Evolutionary conservation across 2,329 filamentous ascomycete genomes (phyloP).

Genomic region (Hysterium pulicare): DNA sequence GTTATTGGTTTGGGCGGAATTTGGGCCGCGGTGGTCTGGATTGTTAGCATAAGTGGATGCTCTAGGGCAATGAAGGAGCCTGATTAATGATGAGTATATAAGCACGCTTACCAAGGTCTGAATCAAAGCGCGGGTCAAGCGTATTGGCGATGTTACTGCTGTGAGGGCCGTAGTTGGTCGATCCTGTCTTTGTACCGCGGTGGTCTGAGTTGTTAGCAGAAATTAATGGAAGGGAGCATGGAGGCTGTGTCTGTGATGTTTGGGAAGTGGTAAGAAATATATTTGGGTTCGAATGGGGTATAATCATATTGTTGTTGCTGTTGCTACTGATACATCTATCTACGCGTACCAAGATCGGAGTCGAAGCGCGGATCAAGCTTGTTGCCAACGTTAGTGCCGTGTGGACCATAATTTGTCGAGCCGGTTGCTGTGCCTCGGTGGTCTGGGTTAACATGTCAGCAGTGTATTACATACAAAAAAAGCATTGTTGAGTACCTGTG

Average conservation of each 20-base stretch:
- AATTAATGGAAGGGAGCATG: neutral
- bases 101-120: constrained; percentile 1
- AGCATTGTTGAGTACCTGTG: neutral
- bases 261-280: constrained; percentile 59
- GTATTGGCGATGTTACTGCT: constrained; percentile 9
- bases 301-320: neutral
- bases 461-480: neutral
- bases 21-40: neutral
- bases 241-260: constrained; percentile 45
- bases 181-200: neutral
- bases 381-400: constrained; percentile 20
- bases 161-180: constrained; percentile 7
- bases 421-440: neutral
- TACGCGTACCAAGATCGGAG: constrained; percentile 1
- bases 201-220: neutral
- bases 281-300: neutral
- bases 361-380: constrained; percentile 22
- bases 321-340: neutral
- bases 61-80: neutral
- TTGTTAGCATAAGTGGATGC: neutral
- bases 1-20: neutral
- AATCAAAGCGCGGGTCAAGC: constrained; percentile 3
- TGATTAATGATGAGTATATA: too few species aligned
- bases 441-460: neutral
- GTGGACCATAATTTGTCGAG: constrained; percentile 12